These are phyloP conservation scores for Fusarium liriodendri DNA, from an alignment of 2,329 filamentous ascomycete species.

Conservation along the genomic window DNA sequence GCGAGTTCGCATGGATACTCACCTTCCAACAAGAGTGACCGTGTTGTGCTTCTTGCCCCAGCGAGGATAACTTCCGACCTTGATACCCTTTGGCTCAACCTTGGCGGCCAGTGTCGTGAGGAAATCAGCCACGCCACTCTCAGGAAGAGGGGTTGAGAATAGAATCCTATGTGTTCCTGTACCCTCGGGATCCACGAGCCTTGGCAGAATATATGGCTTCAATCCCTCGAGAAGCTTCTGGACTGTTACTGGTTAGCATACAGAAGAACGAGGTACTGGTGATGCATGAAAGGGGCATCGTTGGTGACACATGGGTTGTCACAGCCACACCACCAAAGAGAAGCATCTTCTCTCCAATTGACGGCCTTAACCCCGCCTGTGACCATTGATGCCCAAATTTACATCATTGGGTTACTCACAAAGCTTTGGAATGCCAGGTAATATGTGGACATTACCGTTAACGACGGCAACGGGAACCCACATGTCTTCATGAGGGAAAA, in stretches of 20 bases:
- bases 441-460: conserved; percentile 92
- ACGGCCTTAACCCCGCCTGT: neutral
- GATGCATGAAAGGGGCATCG: neutral
- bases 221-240: conserved; percentile 81
- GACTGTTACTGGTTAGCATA: conserved; percentile 56
- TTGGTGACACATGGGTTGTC: neutral
- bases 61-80: conserved; percentile 94
- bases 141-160: conserved; percentile 87
- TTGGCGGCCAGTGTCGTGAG: conserved; percentile 81
- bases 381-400: neutral
- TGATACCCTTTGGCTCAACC: conserved; percentile 81
- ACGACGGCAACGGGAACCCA: conserved; percentile 94
- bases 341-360: neutral
- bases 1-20: conserved; percentile 41
- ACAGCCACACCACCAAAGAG: neutral
- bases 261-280: neutral
- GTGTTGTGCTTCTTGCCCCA: conserved; percentile 92
- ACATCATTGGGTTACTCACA: conserved; percentile 59
- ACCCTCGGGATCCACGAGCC: conserved; percentile 81
- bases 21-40: conserved; percentile 83
- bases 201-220: conserved; percentile 76
- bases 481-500: conserved; percentile 83
- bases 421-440: conserved; percentile 88
- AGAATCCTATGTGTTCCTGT: conserved; percentile 83
- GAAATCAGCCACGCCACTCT: conserved; percentile 87